These are phyloP conservation scores for Xylaria venustula DNA, from an alignment of 495 filamentous ascomycete species.

Conservation along the genomic window DNA sequence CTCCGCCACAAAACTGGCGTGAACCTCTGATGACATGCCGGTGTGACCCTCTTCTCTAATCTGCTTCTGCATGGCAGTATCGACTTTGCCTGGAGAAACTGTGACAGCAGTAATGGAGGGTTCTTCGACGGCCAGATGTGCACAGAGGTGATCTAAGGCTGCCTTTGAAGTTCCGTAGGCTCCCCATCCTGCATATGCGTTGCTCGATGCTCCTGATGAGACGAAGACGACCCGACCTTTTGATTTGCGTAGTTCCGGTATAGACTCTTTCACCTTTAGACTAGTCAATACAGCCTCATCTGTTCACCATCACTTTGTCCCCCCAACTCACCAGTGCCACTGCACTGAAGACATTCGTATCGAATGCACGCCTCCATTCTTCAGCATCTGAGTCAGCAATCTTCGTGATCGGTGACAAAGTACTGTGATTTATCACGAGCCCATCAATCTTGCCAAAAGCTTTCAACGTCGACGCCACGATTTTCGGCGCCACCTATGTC, in stretches of 20 bases:
- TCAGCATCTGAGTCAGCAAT: constrained; percentile 61
- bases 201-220: constrained; percentile 70
- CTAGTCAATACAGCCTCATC: constrained; percentile 14
- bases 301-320: neutral
- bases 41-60: constrained; percentile 68
- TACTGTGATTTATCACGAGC: constrained; percentile 84
- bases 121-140: constrained; percentile 76
- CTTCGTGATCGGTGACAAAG: constrained; percentile 72
- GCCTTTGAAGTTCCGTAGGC: constrained; percentile 85
- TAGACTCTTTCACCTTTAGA: constrained; percentile 65
- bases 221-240: constrained; percentile 71
- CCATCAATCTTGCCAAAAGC: constrained; percentile 75
- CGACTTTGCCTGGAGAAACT: constrained; percentile 80
- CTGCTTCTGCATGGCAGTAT: constrained; percentile 90
- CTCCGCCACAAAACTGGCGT: constrained; percentile 62
- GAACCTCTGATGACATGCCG: constrained; percentile 63
- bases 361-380: constrained; percentile 74
- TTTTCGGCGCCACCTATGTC: constrained; percentile 54
- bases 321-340: constrained; percentile 64
- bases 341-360: constrained; percentile 80
- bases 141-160: constrained; percentile 77
- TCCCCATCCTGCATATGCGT: constrained; percentile 71
- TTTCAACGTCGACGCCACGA: constrained; percentile 60
- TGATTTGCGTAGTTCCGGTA: constrained; percentile 67
- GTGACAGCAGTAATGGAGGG: constrained; percentile 67